Conservation (phyloP, 2,329 filamentous ascomycete genomes). For the Fusarium ramigenum region DNA sequence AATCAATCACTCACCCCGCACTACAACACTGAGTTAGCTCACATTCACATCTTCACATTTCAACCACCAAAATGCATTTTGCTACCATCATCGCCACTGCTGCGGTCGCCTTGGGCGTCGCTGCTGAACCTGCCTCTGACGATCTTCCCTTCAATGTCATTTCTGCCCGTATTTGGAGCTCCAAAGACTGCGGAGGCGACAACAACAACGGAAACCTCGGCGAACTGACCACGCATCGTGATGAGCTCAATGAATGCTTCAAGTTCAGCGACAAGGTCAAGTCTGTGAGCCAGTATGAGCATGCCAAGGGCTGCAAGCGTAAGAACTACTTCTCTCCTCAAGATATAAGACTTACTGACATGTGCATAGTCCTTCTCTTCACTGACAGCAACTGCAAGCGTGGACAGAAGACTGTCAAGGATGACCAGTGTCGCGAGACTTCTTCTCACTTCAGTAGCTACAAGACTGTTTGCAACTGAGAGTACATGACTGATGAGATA, state of each 20-base stretch:
- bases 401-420: slow-evolving; percentile 16
- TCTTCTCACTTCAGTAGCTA: slow-evolving; percentile 4
- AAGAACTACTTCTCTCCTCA: fast-evolving
- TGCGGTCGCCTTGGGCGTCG: slow-evolving; percentile 3
- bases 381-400: slow-evolving; percentile 6
- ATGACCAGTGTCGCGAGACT: slow-evolving; percentile 5
- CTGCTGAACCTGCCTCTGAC: neutral
- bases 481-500: fast-evolving
- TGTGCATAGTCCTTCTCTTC: neutral
- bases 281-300: slow-evolving; percentile 12
- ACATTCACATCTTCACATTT: neutral
- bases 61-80: slow-evolving; percentile 8
- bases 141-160: slow-evolving; percentile 12
- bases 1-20: neutral
- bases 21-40: neutral
- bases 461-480: slow-evolving; percentile 4
- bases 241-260: neutral
- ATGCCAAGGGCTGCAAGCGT: slow-evolving; percentile 12
- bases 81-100: neutral
- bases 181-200: neutral
- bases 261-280: slow-evolving; percentile 3
- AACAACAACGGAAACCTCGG: slow-evolving; percentile 9
- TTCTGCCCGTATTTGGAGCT: slow-evolving; percentile 16
- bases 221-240: slow-evolving; percentile 3
- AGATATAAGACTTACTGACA: neutral